Evolutionary conservation across 1,139 yeast species (phyloP), one percentile per base, ranked within the genome.

Genomic region (Lodderomyces pseudojiufengensis): DNA sequence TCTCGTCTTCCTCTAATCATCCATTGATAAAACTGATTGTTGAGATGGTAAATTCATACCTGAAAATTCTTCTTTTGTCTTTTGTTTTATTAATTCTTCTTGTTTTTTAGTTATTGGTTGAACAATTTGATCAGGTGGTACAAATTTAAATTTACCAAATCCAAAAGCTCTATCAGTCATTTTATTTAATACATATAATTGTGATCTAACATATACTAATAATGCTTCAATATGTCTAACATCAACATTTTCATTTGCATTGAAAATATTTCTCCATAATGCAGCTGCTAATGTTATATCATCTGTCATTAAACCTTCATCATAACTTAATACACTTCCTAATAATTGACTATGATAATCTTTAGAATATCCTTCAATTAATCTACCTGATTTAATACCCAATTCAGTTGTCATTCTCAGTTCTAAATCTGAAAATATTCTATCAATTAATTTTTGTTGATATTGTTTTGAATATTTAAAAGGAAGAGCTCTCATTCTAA

Each of bases 401-500:
- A 92, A 78, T 54, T 90, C 97, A 47, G 83, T 85, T 36, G 84
- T 76, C 63, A 94, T 71, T 54, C 95, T 78, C 53, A 78, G 67
- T 57, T 92, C 97, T 65, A 92, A 84, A 56, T 92, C 98, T 44
- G 78, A 78, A 63, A 92, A 94, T 33, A 87, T 78, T 49, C 95
- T 75, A 58, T 94, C 96, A 30, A 90, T 84, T 35, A 94, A 64
- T 57, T 88, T 88, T 59, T 90, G 96, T 60, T 92, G 97, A 61
- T 90, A 92, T 55, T 84, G 84, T 48, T 78, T 78, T 28, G 97
- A 94, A 55, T 86, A 81, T 53, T 85, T 83, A 57, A 82, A 82
- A 0, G 97, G 97, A 82, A 94, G 73, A 13, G 95, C 95, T 57
- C 99, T 78, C 96, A 92, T 88, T 54, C 98, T 78, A 11, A 86